These are phyloP conservation scores for Pholiota conissans DNA, from an alignment of 768 basidiomycete genomes.

Conservation along the genomic window DNA sequence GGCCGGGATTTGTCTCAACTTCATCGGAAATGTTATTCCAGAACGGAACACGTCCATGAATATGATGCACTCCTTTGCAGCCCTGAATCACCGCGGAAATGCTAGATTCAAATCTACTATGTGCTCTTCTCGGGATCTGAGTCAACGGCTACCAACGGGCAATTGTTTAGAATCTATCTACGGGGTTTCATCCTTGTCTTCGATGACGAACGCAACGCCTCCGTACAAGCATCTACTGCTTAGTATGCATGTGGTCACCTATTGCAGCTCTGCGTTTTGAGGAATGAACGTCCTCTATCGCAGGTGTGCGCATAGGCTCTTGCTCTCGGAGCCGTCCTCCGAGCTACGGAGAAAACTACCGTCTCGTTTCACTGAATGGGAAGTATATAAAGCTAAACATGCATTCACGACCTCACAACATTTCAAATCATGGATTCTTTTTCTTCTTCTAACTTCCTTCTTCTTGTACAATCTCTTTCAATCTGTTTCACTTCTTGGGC, in stretches of 20 bases:
- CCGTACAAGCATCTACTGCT: not conserved
- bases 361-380: too few species aligned
- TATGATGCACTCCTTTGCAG: too few species aligned
- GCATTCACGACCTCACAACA: not conserved
- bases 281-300: too few species aligned
- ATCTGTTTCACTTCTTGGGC: not conserved
- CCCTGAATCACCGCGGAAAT: too few species aligned
- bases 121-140: not conserved
- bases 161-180: not conserved
- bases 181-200: not conserved
- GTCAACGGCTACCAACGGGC: not conserved
- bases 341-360: too few species aligned
- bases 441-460: not conserved
- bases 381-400: too few species aligned
- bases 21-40: too few species aligned
- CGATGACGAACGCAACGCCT: not conserved
- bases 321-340: too few species aligned
- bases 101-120: not conserved
- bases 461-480: not conserved
- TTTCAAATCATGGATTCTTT: not conserved
- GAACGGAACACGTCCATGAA: not conserved
- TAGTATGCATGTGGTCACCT: not conserved
- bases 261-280: not conserved
- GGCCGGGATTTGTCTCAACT: not conserved
- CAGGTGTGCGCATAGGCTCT: not conserved